Conservation (phyloP, 331 rosid species). For the Quercus tomentella region DNA sequence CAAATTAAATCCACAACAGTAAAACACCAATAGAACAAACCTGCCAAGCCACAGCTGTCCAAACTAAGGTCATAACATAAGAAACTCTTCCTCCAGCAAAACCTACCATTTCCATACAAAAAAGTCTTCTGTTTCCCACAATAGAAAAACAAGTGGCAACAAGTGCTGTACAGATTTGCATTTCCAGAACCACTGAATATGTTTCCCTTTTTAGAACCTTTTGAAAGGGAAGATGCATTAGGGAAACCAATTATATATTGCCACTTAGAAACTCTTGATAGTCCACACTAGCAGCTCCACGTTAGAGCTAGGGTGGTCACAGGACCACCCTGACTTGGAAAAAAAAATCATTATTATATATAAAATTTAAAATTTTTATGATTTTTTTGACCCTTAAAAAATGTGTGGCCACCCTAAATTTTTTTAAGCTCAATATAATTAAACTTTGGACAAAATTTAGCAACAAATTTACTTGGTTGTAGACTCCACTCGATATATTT, state of each 20-base stretch:
- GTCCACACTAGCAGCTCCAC: too few species aligned
- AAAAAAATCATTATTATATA: too few species aligned
- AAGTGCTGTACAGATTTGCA: slow-evolving; percentile 59
- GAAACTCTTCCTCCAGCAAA: slow-evolving; percentile 37
- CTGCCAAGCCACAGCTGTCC: slow-evolving; percentile 67
- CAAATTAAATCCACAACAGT: slow-evolving; percentile 38
- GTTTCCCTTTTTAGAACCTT: slow-evolving; percentile 59
- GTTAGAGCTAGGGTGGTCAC: too few species aligned
- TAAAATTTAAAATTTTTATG: too few species aligned
- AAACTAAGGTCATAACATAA: slow-evolving; percentile 50
- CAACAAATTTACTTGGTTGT: too few species aligned
- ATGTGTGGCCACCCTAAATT: too few species aligned
- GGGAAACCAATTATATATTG: slow-evolving; percentile 10
- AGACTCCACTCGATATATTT: too few species aligned
- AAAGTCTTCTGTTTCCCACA: slow-evolving; percentile 48
- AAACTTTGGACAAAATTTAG: too few species aligned
- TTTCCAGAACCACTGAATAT: slow-evolving; percentile 51
- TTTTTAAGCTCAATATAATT: too few species aligned
- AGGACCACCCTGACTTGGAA: too few species aligned
- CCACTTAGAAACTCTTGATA: too few species aligned
- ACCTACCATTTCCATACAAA: slow-evolving; percentile 39
- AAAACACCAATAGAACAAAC: slow-evolving; percentile 60
- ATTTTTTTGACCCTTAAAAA: too few species aligned
- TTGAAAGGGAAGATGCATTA: slow-evolving; percentile 56
- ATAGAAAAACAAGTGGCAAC: slow-evolving; percentile 48